phyloP scores from a whole-genome alignment of 1,284 basidiomycete species.

The Pseudomicrostroma phylloplanum region DNA sequence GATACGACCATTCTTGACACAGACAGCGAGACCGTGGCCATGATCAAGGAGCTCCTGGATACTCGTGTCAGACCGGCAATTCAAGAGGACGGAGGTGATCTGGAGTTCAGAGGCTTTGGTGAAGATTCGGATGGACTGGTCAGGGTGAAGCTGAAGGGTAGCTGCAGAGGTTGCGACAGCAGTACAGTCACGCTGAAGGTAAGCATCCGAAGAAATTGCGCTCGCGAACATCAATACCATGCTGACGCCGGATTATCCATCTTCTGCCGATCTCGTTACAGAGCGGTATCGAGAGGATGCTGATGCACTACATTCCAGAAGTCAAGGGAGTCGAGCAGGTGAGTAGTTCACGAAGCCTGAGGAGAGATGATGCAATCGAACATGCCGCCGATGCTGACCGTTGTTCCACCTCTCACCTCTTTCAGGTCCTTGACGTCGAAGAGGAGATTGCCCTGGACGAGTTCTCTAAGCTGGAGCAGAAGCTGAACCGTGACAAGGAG shows the following conservation, averaged over 20 bases:
- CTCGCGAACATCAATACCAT: neutral
- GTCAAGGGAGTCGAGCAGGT: conserved; percentile 95
- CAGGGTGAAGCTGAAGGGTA: conserved; percentile 84
- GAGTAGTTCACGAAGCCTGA: conserved; percentile 37
- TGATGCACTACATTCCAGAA: conserved; percentile 98
- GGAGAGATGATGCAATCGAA: conserved; percentile 3
- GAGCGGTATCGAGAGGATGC: conserved; percentile 71
- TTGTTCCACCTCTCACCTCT: neutral
- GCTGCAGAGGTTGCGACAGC: conserved; percentile 86
- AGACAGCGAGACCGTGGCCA: conserved; percentile 93
- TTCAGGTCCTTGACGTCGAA: conserved; percentile 78
- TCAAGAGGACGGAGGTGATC: conserved; percentile 88
- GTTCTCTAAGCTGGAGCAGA: conserved; percentile 83
- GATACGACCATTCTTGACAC: conserved; percentile 94
- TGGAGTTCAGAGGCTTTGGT: conserved; percentile 73
- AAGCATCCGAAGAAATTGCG: conserved; percentile 59
- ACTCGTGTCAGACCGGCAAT: conserved; percentile 92
- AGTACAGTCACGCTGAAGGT: conserved; percentile 90
- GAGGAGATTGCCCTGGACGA: conserved; percentile 81
- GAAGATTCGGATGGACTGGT: conserved; percentile 57
- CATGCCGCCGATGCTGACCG: neutral
- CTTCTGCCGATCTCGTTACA: neutral
- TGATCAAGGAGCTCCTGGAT: conserved; percentile 97
- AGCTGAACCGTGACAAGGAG: conserved; percentile 54
- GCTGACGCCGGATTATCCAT: neutral